A percentile compares a stretch with the other conserved stretches of the same genome.
Conservation (phyloP, 192 early-diverging fungal species). For the Pilobolus umbonatus region DNA sequence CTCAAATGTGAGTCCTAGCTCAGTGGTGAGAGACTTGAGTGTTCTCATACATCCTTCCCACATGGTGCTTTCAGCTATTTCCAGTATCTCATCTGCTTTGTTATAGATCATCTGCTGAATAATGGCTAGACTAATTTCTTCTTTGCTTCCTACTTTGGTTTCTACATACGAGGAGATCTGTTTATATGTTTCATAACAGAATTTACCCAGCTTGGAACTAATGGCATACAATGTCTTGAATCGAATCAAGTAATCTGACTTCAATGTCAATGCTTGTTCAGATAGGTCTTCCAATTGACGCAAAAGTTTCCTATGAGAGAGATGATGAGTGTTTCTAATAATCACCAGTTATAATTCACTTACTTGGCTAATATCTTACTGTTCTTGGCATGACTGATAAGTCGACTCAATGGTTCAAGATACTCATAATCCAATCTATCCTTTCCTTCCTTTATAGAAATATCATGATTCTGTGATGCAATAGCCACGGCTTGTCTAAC, state of each 20-base stretch:
- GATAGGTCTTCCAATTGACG: constrained; percentile 60
- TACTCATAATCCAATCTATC: constrained; percentile 45
- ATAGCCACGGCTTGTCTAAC: constrained; percentile 34
- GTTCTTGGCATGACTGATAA: constrained; percentile 41
- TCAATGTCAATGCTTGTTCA: constrained; percentile 40
- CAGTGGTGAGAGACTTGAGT: constrained; percentile 41
- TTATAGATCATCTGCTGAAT: constrained; percentile 53
- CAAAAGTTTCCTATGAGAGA: constrained; percentile 54
- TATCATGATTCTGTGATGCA: constrained; percentile 31
- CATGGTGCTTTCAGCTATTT: constrained; percentile 53
- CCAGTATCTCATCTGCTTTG: constrained; percentile 53
- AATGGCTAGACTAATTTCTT: constrained; percentile 32
- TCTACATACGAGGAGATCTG: constrained; percentile 40
- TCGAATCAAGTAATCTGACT: constrained; percentile 40
- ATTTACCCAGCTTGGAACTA: constrained; percentile 45
- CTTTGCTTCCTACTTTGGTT: constrained; percentile 41
- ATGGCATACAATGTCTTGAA: constrained; percentile 43
- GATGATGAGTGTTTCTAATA: neutral
- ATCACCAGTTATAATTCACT: neutral
- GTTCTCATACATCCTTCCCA: constrained; percentile 55
- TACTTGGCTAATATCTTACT: constrained; percentile 58
- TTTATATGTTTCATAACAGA: constrained; percentile 40
- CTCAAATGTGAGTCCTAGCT: constrained; percentile 44
- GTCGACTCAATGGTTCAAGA: constrained; percentile 37
- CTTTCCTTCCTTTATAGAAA: constrained; percentile 33